Percentiles rank a stretch among this genome's conserved stretches.
Conservation (phyloP, 768 basidiomycete genomes). For the Lactarius pseudohatsudake region DNA sequence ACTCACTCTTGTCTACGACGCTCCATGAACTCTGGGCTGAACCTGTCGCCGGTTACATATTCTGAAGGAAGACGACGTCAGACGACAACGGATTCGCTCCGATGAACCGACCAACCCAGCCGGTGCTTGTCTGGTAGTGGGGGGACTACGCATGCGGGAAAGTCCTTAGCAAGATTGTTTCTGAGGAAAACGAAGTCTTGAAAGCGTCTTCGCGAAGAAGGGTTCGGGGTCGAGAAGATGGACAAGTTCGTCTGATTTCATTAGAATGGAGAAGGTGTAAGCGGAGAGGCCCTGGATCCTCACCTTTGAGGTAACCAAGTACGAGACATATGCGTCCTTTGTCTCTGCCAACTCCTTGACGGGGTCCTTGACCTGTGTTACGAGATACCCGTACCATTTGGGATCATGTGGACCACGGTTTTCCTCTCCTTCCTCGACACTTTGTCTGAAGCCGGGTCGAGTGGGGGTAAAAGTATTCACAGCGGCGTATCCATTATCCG, state of each 20-base stretch:
- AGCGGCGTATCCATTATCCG: conserved; percentile 51
- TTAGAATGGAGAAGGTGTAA: conserved; percentile 3
- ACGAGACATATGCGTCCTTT: conserved; percentile 96
- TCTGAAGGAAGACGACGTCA: conserved; percentile 48
- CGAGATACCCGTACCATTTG: conserved; percentile 88
- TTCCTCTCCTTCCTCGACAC: conserved; percentile 67
- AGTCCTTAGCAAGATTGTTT: conserved; percentile 84
- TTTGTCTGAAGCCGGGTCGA: conserved; percentile 81
- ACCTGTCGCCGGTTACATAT: conserved; percentile 96
- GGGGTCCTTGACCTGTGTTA: conserved; percentile 84
- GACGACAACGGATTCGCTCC: not conserved
- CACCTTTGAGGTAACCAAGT: conserved; percentile 87
- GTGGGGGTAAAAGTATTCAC: conserved; percentile 40
- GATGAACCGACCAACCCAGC: conserved; percentile 63
- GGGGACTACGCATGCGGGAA: conserved; percentile 97
- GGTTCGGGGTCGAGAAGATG: conserved; percentile 74
- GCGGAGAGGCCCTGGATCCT: conserved; percentile 29
- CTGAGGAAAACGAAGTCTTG: conserved; percentile 96
- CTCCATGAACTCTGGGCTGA: conserved; percentile 97
- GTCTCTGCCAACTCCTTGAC: conserved; percentile 95
- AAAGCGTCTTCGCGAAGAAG: conserved; percentile 83
- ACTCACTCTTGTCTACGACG: conserved; percentile 82
- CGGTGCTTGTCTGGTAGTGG: conserved; percentile 96
- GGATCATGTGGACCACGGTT: conserved; percentile 71
- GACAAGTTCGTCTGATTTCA: conserved; percentile 78